Evolutionary conservation across 129 eudicot species (phyloP).

Genomic region (Pittosporum tobira): DNA sequence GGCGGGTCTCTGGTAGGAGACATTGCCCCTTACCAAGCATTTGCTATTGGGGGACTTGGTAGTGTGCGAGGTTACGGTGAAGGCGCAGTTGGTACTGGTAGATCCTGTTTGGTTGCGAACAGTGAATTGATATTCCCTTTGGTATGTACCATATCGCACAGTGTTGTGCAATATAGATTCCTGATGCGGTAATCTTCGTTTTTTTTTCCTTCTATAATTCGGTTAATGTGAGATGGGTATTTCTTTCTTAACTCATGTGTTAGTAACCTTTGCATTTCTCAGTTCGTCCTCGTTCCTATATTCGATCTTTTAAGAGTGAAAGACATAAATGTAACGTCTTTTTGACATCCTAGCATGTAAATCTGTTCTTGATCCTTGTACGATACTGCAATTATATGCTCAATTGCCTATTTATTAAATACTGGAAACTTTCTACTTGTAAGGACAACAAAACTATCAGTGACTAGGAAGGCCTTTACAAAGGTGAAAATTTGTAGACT

Average conservation of each 20-base stretch:
- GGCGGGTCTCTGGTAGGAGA: constrained; percentile 95
- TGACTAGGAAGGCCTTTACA: too few relatives aligned
- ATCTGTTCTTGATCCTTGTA: too few relatives aligned
- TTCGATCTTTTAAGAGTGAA: too few relatives aligned
- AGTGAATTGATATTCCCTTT: constrained; percentile 77
- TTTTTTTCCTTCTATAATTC: background rate
- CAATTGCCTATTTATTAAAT: too few relatives aligned
- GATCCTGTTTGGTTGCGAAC: constrained; percentile 90
- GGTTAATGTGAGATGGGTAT: background rate
- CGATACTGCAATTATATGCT: too few relatives aligned
- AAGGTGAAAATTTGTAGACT: too few relatives aligned
- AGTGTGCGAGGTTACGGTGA: constrained; percentile 95
- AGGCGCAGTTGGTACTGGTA: constrained; percentile 95
- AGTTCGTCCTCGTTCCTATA: too few relatives aligned
- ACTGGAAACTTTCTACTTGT: too few relatives aligned
- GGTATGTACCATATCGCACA: constrained; percentile 36
- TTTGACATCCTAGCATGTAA: too few relatives aligned
- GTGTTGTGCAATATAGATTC: background rate
- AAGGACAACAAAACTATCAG: too few relatives aligned
- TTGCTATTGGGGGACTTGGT: constrained; percentile 89
- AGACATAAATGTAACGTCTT: too few relatives aligned
- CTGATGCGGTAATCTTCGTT: background rate
- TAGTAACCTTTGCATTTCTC: too few relatives aligned
- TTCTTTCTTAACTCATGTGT: background rate
- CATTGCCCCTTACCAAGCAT: constrained; percentile 98